phyloP scores from a whole-genome alignment of 192 early-diverging fungal species.

The Physocladia obscura region DNA sequence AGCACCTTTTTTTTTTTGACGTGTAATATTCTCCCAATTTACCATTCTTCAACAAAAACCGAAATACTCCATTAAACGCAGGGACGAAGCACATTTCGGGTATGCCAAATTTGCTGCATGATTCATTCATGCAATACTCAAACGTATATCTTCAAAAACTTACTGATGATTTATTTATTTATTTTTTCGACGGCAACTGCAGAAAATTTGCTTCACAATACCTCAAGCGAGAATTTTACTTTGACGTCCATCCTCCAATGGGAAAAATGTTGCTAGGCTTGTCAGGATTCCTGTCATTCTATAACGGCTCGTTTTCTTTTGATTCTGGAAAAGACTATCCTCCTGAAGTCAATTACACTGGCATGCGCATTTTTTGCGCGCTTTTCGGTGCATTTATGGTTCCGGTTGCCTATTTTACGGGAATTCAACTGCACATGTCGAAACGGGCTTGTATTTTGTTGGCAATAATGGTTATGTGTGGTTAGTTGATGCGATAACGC shows the following conservation, averaged over 20 bases:
- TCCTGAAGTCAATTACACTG: conserved; percentile 72
- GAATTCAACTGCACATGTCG: conserved; percentile 70
- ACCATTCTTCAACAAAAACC: not conserved
- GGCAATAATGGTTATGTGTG: conserved; percentile 78
- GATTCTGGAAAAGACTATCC: conserved; percentile 80
- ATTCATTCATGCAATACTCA: not conserved
- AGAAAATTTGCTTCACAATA: conserved; percentile 91
- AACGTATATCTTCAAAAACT: no score
- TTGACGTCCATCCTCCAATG: conserved; percentile 96
- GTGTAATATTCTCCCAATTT: not conserved
- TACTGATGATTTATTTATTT: not conserved
- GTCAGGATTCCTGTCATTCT: conserved; percentile 78
- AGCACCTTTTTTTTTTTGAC: not conserved
- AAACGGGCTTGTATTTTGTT: conserved; percentile 67
- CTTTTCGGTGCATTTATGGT: conserved; percentile 84
- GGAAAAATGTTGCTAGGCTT: conserved; percentile 95
- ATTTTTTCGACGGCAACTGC: not conserved
- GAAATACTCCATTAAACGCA: conserved; percentile 16
- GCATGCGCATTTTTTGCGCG: conserved; percentile 89
- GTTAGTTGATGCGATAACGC: conserved; percentile 37
- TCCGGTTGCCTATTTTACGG: conserved; percentile 88
- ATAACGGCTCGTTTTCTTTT: conserved; percentile 85
- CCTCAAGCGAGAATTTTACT: conserved; percentile 90
- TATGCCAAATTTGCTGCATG: conserved; percentile 7
- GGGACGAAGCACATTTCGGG: conserved; percentile 69